Evolutionary conservation across 768 basidiomycete genomes (phyloP).

Genomic region (Brasilioporus rufonigricans): DNA sequence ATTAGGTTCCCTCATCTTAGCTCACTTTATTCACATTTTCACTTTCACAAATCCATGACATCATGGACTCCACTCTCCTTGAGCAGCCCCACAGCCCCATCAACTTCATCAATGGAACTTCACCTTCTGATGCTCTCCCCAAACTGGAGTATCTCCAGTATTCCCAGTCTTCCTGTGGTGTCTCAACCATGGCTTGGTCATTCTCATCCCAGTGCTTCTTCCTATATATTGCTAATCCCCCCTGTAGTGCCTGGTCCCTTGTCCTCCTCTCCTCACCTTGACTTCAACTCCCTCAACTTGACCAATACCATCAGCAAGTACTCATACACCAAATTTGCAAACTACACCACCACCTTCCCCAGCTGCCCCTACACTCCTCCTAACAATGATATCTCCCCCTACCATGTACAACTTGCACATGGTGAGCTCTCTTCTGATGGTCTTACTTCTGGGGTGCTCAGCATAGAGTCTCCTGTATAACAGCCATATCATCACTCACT

Average conservation of each 20-base stretch:
- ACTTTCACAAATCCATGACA: slow-evolving; percentile 35
- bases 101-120: too few species aligned
- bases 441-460: slow-evolving; percentile 57
- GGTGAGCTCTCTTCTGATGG: slow-evolving; percentile 75
- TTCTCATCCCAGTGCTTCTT: slow-evolving; percentile 13
- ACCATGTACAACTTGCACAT: slow-evolving; percentile 67
- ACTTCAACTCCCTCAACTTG: slow-evolving; percentile 62
- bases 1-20: slow-evolving; percentile 32
- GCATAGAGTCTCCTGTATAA: too few species aligned
- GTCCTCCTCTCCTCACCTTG: slow-evolving; percentile 55
- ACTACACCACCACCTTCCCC: slow-evolving; percentile 51
- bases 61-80: slow-evolving; percentile 50
- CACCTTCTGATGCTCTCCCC: too few species aligned
- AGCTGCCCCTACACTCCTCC: too few species aligned
- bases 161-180: slow-evolving; percentile 62
- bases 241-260: slow-evolving; percentile 52
- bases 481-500: too few species aligned
- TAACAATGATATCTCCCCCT: slow-evolving; percentile 72
- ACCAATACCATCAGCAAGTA: slow-evolving; percentile 55
- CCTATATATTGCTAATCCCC: slow-evolving; percentile 8
- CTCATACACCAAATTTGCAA: slow-evolving; percentile 51
- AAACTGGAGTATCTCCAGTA: too few species aligned
- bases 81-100: slow-evolving; percentile 49
- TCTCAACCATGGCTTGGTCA: slow-evolving; percentile 60
- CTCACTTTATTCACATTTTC: slow-evolving; percentile 33